Base-by-base conservation (phyloP, 352 stramenopile genomes). In the Globisporangium paroecandrum region DNA sequence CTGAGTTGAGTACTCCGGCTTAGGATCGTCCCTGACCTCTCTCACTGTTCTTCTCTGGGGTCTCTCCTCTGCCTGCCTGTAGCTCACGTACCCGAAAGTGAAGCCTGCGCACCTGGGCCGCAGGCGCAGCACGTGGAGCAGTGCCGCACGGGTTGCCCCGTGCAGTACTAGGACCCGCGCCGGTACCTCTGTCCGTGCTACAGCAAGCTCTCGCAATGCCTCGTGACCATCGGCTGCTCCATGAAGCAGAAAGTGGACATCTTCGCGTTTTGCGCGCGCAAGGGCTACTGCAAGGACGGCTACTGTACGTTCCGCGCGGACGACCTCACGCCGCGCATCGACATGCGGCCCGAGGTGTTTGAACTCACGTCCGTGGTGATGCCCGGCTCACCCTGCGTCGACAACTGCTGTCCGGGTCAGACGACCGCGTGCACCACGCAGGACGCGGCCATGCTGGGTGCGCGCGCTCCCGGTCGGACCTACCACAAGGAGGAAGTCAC, bases 271-370 rank as follows among this genome's bases (percentile, higher is more conserved):
- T 93, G 85, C 76, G 89, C 85, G 9, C 79, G 82, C 38, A 85
- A 82, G 58, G 85, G 82, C 20, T 93, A 93, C 72, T 93, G 85
- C 78, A 93, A 93, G 69, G 85, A 89, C 58, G 82, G 79, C 51
- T 91, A 93, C 69, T 93, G 85, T 70, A 69, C 62, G 18, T 91
- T 83, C 64, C 81, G 85, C 29, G 75, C 69, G 0, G 85, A 82
- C 18, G 85, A 93, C 63, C 78, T 89, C 20, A 84, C 77, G 10
- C 79, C 84, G 5, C 71, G 75, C 57, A 68, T 75, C 25, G 84
- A 90, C 58, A 77, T 73, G 12, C 81, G 85, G 0, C 68, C 67
- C 9, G 82, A 91, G 63, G 77, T 93, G n/a, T 91, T 90, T 65
- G 79, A 58, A 22, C 68, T 87, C 51, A 85, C 74, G 36, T 81